Evolutionary conservation across 2,329 filamentous ascomycete species (phyloP).

Genomic region (Claviceps humidiphila): DNA sequence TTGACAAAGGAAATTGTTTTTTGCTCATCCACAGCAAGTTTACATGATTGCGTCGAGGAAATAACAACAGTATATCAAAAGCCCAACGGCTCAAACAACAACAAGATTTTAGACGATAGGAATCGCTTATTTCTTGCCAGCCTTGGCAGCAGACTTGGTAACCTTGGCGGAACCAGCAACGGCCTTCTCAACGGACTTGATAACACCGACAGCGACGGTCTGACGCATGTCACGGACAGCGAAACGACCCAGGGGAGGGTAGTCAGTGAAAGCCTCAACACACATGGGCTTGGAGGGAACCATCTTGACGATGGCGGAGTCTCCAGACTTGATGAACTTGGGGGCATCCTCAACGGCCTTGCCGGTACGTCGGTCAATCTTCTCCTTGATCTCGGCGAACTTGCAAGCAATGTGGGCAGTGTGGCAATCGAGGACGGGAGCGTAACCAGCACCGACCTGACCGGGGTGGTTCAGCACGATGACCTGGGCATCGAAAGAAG

Average conservation of each 20-base stretch:
- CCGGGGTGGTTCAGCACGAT: conserved; percentile 99
- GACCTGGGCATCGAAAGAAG: conserved; percentile 98
- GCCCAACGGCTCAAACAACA: conserved; percentile 15
- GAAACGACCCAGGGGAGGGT: conserved; percentile 99
- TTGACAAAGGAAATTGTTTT: conserved; percentile 20
- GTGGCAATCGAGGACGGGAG: conserved; percentile 98
- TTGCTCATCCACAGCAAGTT: conserved; percentile 30
- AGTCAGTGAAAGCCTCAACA: conserved; percentile 99
- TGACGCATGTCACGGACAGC: conserved; percentile 97
- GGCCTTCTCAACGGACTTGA: conserved; percentile 71
- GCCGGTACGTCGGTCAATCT: conserved; percentile 99
- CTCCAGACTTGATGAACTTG: conserved; percentile 99
- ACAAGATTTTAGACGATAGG: conserved; percentile 11
- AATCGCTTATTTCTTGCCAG: conserved; percentile 55
- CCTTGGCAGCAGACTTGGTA: conserved; percentile 61
- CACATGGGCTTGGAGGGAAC: conserved; percentile 99
- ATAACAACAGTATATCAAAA: conserved; percentile 21
- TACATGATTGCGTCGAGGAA: conserved; percentile 33
- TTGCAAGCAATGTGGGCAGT: conserved; percentile 99
- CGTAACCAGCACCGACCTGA: conserved; percentile 98
- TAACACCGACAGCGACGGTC: conserved; percentile 87
- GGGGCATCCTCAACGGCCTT: conserved; percentile 84
- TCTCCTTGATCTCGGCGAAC: conserved; percentile 98
- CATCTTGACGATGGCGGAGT: conserved; percentile 99
- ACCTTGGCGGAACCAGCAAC: conserved; percentile 46